phyloP scores from a whole-genome alignment of 78 protist species.

The Anaeramoeba flamelloides region DNA sequence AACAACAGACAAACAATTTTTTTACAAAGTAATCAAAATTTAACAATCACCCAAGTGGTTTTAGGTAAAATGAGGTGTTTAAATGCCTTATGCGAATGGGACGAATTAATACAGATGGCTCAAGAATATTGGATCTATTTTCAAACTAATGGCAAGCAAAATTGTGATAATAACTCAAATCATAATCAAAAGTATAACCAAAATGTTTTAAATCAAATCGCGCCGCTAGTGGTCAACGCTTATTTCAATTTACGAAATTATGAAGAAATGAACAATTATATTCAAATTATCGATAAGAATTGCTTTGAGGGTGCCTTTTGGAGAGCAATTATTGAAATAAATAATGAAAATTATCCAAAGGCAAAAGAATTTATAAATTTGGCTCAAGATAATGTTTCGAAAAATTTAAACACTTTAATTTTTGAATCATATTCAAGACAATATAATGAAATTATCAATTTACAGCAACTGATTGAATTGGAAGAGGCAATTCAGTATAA shows the following conservation, averaged over 20 bases:
- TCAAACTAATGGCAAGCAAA: too few relatives aligned
- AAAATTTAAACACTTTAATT: constrained; percentile 68
- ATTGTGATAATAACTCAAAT: too few relatives aligned
- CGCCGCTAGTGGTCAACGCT: too few relatives aligned
- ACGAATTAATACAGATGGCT: constrained; percentile 29
- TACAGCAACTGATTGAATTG: constrained; percentile 54
- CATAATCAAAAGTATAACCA: too few relatives aligned
- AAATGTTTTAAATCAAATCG: too few relatives aligned
- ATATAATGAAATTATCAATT: constrained; percentile 37
- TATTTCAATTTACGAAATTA: too few relatives aligned
- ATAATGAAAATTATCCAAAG: constrained; percentile 17
- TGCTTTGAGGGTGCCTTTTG: constrained; percentile 42
- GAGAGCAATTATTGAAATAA: constrained; percentile 44
- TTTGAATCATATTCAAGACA: constrained; percentile 63
- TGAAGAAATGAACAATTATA: constrained; percentile 35
- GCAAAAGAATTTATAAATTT: constrained; percentile 41
- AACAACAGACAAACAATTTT: not conserved
- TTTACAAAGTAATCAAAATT: not conserved
- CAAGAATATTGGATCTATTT: constrained; percentile 45
- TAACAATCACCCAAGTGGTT: too few relatives aligned
- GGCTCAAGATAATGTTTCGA: constrained; percentile 51
- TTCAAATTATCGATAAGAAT: constrained; percentile 27
- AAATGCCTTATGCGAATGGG: constrained; percentile 78
- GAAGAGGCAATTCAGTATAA: constrained; percentile 56
- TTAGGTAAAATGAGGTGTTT: constrained; percentile 83